A percentile compares a stretch with the other conserved stretches of the same genome.
phyloP scores from a whole-genome alignment of 2,329 filamentous ascomycete genomes.

The Alternaria consortialis region DNA sequence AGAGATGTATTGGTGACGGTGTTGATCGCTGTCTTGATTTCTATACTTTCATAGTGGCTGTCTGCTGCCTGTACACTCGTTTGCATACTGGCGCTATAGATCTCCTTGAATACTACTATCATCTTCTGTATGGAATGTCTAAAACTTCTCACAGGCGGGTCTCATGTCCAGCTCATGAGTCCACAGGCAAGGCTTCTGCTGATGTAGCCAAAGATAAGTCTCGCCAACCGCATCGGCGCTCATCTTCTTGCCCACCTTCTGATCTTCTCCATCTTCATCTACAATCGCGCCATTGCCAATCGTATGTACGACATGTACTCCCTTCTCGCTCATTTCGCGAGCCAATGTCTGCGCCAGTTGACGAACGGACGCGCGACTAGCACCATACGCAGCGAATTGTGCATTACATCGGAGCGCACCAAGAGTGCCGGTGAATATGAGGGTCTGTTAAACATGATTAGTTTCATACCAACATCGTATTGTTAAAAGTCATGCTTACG shows the following conservation, averaged over 20 bases:
- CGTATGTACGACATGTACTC: constrained; percentile 67
- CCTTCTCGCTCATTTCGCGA: constrained; percentile 65
- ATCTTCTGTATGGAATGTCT: not conserved
- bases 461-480: not conserved
- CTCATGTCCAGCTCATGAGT: constrained; percentile 63
- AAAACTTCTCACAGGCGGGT: constrained; percentile 61
- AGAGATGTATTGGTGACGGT: not conserved
- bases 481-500: constrained; percentile 22
- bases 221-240: constrained; percentile 66
- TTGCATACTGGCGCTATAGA: not conserved
- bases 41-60: not conserved
- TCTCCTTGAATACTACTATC: not conserved
- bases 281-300: constrained; percentile 65
- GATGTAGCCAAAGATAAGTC: constrained; percentile 62
- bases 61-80: not conserved
- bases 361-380: constrained; percentile 61
- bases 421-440: constrained; percentile 56
- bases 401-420: constrained; percentile 64
- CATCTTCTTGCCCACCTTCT: constrained; percentile 63
- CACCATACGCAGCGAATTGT: constrained; percentile 65
- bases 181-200: constrained; percentile 61
- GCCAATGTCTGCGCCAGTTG: constrained; percentile 66
- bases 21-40: not conserved
- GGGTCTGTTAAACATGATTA: constrained; percentile 6
- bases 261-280: constrained; percentile 61